Base-by-base conservation (phyloP, 805 yeast genomes). In the Lipomyces lipofer region DNA sequence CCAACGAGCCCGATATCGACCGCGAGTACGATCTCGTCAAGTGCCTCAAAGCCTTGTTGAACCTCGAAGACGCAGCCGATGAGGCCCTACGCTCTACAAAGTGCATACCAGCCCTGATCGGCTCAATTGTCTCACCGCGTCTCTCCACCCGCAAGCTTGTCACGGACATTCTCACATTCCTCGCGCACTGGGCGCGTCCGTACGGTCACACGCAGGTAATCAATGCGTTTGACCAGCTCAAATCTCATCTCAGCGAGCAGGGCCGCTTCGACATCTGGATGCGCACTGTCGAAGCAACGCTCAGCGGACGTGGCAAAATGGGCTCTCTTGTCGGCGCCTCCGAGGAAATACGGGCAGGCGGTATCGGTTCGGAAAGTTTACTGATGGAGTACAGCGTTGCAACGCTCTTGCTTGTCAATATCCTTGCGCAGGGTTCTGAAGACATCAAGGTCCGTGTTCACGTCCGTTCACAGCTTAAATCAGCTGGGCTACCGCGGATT, bases 301-400 rank as follows among this genome's bases (percentile, higher is more conserved):
- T 89, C 42, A 88, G 83, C 52, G 97, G 97, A 2, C 78, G 91
- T 63, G 98, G 98, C 6, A 85, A 83, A 64, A 77, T 87, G 78
- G 96, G 97, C 9, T 88, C 97, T 0, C 70, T 85, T 64, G 98
- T 92, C 7, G 97, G 97, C 1, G 96, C 97, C 0, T 84, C 88
- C 54, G 94, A 85, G 8, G 97, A 92, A 62, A 78, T 82, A 50
- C 83, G 82, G 54, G 69, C 78, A 5, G 73, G 75, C 1, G 80
- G 82, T 0, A 63, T 68, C 9, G 71, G 71, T 22, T 78, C 82
- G 24, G 92, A 87, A 65, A 77, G 77, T 51, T 80, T 83, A 52
- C 71, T 88, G 24, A 71, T 79, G 56, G 96, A 90, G 52, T 91
- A 87, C 68, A 78, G 86, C 13, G 71, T 85, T 47, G 76, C 87